Conservation (phyloP, 129 eudicot genomes). For the Glebionis coronaria region DNA sequence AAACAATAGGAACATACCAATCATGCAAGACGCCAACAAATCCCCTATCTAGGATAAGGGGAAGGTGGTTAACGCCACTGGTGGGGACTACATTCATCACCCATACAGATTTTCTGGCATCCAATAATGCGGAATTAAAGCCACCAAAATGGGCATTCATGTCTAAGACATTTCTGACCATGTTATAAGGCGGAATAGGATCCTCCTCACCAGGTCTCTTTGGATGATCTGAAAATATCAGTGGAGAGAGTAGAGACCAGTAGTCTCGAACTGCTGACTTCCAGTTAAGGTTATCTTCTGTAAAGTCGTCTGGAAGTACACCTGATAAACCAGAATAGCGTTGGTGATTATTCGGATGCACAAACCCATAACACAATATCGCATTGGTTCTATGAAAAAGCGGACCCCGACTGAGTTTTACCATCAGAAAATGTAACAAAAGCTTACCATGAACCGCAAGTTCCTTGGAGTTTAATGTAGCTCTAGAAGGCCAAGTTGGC, state of each 20-base stretch:
- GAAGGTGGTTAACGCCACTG: conserved; percentile 70
- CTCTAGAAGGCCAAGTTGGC: conserved; percentile 81
- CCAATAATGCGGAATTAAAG: conserved; percentile 82
- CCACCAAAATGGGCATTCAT: conserved; percentile 97
- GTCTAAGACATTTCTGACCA: conserved; percentile 94
- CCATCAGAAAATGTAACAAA: background rate
- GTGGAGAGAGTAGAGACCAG: conserved; percentile 94
- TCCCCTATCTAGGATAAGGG: conserved; percentile 88
- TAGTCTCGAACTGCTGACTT: conserved; percentile 62
- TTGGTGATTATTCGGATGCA: background rate
- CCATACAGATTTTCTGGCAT: conserved; percentile 88
- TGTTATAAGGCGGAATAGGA: conserved; percentile 96
- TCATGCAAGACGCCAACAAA: conserved; percentile 88
- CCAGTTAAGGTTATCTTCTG: conserved; percentile 73
- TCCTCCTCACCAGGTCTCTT: conserved; percentile 99
- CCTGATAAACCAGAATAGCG: conserved; percentile 36
- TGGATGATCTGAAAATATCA: conserved; percentile 96
- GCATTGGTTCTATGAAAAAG: background rate
- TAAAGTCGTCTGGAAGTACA: conserved; percentile 63
- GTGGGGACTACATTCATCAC: conserved; percentile 97
- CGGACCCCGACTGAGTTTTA: background rate
- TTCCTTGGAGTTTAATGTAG: conserved; percentile 57
- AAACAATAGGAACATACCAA: conserved; percentile 50
- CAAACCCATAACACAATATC: no score
- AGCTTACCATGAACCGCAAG: conserved; percentile 61